Conservation (phyloP, 2,329 filamentous ascomycete genomes). For the Thielaviopsis ethacetica region DNA sequence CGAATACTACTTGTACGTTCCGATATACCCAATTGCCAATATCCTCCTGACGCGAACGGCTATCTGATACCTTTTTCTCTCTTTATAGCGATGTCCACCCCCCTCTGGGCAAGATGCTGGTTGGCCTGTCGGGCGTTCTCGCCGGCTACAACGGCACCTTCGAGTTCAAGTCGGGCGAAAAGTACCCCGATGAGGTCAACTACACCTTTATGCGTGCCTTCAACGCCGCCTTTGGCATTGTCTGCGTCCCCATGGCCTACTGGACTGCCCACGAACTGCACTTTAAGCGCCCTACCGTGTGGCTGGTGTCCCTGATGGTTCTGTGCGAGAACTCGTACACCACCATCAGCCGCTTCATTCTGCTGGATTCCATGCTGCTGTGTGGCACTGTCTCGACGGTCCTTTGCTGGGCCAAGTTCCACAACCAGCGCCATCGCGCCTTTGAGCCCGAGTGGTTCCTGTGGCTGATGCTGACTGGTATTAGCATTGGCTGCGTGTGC, state of each 20-base stretch:
- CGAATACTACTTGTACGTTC: constrained; percentile 73
- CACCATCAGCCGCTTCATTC: constrained; percentile 94
- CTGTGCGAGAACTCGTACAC: constrained; percentile 99
- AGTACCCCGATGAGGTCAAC: constrained; percentile 82
- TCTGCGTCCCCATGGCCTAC: constrained; percentile 88
- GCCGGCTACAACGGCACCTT: constrained; percentile 98
- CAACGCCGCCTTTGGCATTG: constrained; percentile 85
- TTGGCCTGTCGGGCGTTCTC: constrained; percentile 87
- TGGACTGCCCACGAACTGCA: constrained; percentile 85
- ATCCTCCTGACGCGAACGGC: background rate
- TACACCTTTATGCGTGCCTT: constrained; percentile 98
- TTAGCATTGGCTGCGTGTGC: constrained; percentile 95
- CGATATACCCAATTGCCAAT: background rate
- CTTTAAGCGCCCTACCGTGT: constrained; percentile 72
- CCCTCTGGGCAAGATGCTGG: constrained; percentile 94
- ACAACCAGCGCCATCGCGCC: constrained; percentile 67
- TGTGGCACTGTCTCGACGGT: constrained; percentile 98
- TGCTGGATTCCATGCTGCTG: constrained; percentile 95
- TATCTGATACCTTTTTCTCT: background rate
- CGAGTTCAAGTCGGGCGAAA: constrained; percentile 97
- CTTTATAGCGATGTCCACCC: constrained; percentile 48
- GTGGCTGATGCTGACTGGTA: constrained; percentile 83
- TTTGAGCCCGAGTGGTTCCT: constrained; percentile 87
- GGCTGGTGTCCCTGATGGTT: constrained; percentile 92
- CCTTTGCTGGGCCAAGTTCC: constrained; percentile 94